Evolutionary conservation across 805 yeast species (phyloP), one percentile per base, ranked within the genome.

Genomic region (Monosporozyma aerobia): DNA sequence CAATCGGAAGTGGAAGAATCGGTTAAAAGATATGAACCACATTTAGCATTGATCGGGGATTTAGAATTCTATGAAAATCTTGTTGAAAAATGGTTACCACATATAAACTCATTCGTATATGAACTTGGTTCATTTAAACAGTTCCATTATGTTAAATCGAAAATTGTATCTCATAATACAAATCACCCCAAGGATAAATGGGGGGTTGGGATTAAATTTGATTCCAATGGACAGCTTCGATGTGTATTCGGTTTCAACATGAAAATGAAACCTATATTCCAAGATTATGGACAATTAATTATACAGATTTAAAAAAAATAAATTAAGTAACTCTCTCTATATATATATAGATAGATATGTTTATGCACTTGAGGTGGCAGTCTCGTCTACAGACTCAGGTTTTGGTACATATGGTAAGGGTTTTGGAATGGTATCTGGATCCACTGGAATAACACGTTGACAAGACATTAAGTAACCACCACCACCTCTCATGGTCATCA

Each of bases 401-500:
- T 43, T 22, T 10, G 45, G 45, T 19, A 23, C 50, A 32, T 4
- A 30, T 29, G 40, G 33, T 25, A 14, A 7, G 13, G 39, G 39
- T 35, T 19, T 44, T 10, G 65, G 64, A 37, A 58, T 66, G 2
- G 56, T 51, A 1, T 64, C 64, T 16, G 56, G 56, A 23, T 46
- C 50, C 11, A 47, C 49, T 3, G 97, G 96, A 51, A 81, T 71
- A 0, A 94, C 97, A 48, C 87, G 76, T 14, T 87, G 79, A 3
- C 92, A 95, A 73, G 82, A 78, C 58, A 90, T 72, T 2, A 94
- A 66, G 66, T 81, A 92, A 0, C 99, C 99, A 35, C 97, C 98
- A 53, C 85, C 90, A 6, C 96, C 90, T 61, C 88, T 78, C 77
- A 85, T 82, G 0, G 97, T 87, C 99, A 94, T 94, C 55, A 83